Evolutionary conservation across 192 early-diverging fungal species (phyloP).

Genomic region (Podila clonocystis): DNA sequence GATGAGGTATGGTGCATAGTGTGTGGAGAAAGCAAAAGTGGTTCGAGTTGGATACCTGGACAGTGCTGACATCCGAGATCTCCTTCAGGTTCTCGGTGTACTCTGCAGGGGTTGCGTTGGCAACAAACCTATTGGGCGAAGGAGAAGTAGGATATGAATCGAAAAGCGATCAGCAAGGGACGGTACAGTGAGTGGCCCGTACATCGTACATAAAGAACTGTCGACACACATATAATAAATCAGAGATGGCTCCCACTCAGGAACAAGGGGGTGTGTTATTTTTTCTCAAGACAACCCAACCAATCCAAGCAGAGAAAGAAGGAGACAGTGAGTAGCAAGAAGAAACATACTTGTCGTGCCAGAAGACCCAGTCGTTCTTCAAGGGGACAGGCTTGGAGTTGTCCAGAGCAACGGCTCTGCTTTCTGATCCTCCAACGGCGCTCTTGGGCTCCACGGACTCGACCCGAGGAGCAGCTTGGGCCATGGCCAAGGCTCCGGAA

Average conservation of each 20-base stretch:
- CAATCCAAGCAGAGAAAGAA: background rate
- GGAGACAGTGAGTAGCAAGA: conserved; percentile 3
- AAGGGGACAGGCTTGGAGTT: conserved; percentile 39
- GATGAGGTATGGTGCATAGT: too few relatives aligned
- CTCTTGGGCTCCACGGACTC: conserved; percentile 42
- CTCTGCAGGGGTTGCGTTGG: conserved; percentile 57
- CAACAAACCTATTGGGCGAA: conserved; percentile 43
- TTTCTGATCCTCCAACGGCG: conserved; percentile 22
- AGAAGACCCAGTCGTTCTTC: conserved; percentile 53
- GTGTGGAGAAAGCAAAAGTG: background rate
- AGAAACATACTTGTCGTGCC: conserved; percentile 52
- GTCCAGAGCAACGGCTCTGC: conserved; percentile 18
- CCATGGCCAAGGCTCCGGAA: conserved; percentile 51
- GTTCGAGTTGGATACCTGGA: conserved; percentile 45
- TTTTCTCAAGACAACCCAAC: background rate
- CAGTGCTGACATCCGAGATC: conserved; percentile 57
- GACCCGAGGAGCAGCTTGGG: conserved; percentile 32
- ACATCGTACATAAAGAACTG: too few relatives aligned
- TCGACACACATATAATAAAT: too few relatives aligned
- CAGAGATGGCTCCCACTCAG: too few relatives aligned
- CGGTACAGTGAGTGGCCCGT: background rate
- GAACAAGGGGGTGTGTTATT: background rate
- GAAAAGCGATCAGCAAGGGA: conserved; percentile 2
- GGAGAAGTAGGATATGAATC: background rate
- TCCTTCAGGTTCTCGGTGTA: conserved; percentile 58